Base-by-base conservation (phyloP, 441 rosid species). In the Eruca vesicaria region DNA sequence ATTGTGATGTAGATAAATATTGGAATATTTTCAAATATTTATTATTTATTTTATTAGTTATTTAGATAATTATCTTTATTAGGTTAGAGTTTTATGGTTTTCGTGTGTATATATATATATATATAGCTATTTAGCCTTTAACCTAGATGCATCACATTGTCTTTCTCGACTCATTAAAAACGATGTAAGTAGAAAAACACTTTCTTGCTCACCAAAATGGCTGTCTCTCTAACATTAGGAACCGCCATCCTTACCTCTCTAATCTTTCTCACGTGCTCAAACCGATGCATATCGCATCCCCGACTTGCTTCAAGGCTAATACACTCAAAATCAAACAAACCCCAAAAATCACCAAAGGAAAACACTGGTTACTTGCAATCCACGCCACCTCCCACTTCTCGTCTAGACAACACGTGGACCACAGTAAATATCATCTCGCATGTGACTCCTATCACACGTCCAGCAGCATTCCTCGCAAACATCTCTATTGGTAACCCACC, bases 401-500 rank as follows among this genome's bases (percentile, higher is more conserved):
- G 19, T 26, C 43, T 59, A 32, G 63, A 36, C 63, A 20, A 48
- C 71, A 36, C 35, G 31, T 15, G 63, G 45, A 9, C 50, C 31
- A 9, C 33, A 15, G 36, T 26, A 8, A 62, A 11, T 19, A 56
- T 67, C 9, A 65, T 53, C 61, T 62, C 80, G 26, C 76, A 56
- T 63, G 78, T 75, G 2, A 56, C 75, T 68, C 81, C 81, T 11
- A 15, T 66, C 19, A 23, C 48, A 6, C 31, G 56, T 2, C 58
- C 55, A 31, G 55, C 72, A 15, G 35, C 79, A 65, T 83, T 87
- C 72, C 78, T 75, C 0, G 79, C 81, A 2, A 85, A 83, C 14
- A 71, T 88, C 60, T 86, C 84, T 19, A 73, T 88, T 0, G 96
- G 91, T 15, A 26, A 76, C 21, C 93, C 91, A 11, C 85, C 89